phyloP scores from a whole-genome alignment of 2,329 filamentous ascomycete genomes.

The Neoascochyta sp. region DNA sequence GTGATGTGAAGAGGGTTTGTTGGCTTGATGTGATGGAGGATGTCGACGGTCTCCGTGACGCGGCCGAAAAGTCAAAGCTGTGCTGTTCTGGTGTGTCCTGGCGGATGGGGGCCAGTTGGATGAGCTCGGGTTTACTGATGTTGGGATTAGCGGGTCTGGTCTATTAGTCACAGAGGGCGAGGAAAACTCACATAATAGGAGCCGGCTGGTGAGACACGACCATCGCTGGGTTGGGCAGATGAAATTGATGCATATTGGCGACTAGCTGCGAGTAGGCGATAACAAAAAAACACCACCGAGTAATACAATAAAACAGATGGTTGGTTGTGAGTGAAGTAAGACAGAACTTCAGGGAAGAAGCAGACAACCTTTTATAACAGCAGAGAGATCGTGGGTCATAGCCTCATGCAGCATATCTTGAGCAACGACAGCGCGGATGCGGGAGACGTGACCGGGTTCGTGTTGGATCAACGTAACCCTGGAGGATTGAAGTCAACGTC shows the following conservation, averaged over 20 bases:
- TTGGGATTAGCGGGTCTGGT: background rate
- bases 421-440: conserved; percentile 12
- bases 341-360: conserved; percentile 1
- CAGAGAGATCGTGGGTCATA: conserved; percentile 1
- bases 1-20: conserved; percentile 2
- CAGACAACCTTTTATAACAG: conserved; percentile 7
- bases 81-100: conserved; percentile 7
- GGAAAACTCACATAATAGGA: conserved; percentile 4
- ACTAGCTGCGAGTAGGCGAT: too few relatives aligned
- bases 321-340: conserved; percentile 3
- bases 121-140: conserved; percentile 5
- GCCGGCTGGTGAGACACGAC: conserved; percentile 8
- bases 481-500: conserved; percentile 6
- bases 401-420: conserved; percentile 6
- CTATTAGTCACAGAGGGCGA: background rate
- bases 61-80: conserved; percentile 5
- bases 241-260: conserved; percentile 8
- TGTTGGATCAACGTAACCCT: too few relatives aligned
- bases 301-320: too few relatives aligned
- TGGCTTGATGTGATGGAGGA: conserved; percentile 6
- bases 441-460: conserved; percentile 6
- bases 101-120: conserved; percentile 7
- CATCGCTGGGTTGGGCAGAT: conserved; percentile 8
- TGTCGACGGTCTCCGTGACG: conserved; percentile 8
- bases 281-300: too few relatives aligned